phyloP scores from a whole-genome alignment of 352 stramenopile species.

The Globisporangium camurandrum region DNA sequence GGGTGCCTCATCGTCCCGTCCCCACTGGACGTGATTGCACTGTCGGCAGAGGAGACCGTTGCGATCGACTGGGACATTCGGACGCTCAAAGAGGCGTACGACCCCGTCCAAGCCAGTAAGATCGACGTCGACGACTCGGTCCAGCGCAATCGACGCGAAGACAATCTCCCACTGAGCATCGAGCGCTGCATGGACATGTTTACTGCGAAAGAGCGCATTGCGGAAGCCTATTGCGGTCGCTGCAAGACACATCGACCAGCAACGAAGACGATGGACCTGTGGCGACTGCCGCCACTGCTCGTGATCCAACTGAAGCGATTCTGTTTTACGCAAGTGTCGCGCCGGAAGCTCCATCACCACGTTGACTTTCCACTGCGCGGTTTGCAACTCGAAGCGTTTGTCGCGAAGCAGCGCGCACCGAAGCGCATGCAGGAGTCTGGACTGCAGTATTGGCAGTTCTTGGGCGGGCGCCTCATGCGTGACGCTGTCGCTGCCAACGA shows the following conservation, averaged over 20 bases:
- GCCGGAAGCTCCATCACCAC: constrained; percentile 94
- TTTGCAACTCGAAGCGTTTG: constrained; percentile 81
- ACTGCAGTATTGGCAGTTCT: constrained; percentile 63
- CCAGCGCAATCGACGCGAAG: constrained; percentile 50
- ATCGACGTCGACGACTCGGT: constrained; percentile 62
- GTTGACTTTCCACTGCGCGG: constrained; percentile 94
- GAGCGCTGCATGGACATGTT: constrained; percentile 84
- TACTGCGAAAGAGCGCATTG: constrained; percentile 70
- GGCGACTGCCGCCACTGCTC: constrained; percentile 94
- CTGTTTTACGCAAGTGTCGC: constrained; percentile 91
- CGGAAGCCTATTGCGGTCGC: constrained; percentile 71
- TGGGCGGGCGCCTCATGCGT: constrained; percentile 52
- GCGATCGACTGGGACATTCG: constrained; percentile 88
- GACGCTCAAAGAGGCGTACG: constrained; percentile 82
- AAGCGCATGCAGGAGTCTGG: constrained; percentile 37
- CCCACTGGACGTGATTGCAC: constrained; percentile 21
- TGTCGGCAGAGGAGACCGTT: constrained; percentile 75
- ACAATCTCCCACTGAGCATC: constrained; percentile 78
- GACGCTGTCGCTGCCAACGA: not conserved
- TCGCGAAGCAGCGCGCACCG: constrained; percentile 51
- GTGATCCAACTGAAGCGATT: constrained; percentile 99
- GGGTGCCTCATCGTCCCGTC: constrained; percentile 77
- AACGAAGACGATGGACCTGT: constrained; percentile 97
- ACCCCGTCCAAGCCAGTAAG: constrained; percentile 79
- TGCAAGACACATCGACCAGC: constrained; percentile 88